Percentiles rank a stretch among this genome's conserved stretches.
Evolutionary conservation across 1,284 basidiomycete species (phyloP).

Genomic region (Cronartium ribicola): DNA sequence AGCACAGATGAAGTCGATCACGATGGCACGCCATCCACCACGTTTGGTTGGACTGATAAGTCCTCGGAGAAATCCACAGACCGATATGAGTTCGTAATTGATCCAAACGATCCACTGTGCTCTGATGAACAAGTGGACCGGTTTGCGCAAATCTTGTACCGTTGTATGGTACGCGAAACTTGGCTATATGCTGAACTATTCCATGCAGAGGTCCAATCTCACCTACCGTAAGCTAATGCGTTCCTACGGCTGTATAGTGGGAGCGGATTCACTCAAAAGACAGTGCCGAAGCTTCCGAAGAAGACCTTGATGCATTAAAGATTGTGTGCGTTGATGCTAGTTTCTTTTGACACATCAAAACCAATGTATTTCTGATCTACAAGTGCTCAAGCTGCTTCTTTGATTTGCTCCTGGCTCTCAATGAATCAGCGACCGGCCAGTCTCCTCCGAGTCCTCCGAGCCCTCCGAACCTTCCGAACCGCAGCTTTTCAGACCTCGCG

Average conservation of each 20-base stretch:
- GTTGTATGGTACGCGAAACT: constrained; percentile 17
- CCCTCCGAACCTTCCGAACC: background rate
- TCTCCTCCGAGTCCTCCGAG: background rate
- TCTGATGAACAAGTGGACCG: constrained; percentile 2
- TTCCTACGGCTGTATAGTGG: constrained; percentile 15
- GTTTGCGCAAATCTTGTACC: constrained; percentile 1
- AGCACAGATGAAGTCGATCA: constrained; percentile 26
- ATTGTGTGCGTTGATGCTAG: background rate
- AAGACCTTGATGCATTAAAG: constrained; percentile 10
- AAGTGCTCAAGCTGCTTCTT: no score
- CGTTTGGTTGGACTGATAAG: constrained; percentile 32
- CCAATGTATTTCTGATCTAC: no score
- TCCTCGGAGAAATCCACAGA: constrained; percentile 9
- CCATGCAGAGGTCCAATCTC: background rate
- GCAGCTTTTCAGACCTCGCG: background rate
- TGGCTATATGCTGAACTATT: background rate
- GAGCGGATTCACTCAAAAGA: constrained; percentile 11
- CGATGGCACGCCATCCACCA: background rate
- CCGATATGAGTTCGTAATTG: constrained; percentile 34
- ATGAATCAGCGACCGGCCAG: background rate
- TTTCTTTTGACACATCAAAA: background rate
- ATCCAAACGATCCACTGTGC: constrained; percentile 7
- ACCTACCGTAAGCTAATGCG: background rate
- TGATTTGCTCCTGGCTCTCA: no score
- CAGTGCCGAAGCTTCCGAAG: constrained; percentile 32